These are phyloP conservation scores for Leccinum proximum DNA, from an alignment of 1,284 basidiomycete genomes.

Conservation along the genomic window DNA sequence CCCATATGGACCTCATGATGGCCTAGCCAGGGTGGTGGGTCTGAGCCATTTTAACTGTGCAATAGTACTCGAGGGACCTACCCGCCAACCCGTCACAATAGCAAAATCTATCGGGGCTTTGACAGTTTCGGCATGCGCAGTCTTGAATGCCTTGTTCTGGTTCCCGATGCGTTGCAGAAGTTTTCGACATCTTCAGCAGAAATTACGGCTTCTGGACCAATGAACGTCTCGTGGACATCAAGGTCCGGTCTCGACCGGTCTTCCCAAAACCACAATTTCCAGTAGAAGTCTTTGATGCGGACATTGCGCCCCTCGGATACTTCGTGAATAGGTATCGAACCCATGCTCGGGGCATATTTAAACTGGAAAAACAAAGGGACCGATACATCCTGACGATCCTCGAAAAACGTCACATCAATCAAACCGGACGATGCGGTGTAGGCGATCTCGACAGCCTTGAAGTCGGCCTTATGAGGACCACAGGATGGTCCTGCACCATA, in stretches of 20 bases:
- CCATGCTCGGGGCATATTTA: constrained; percentile 86
- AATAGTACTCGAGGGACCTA: constrained; percentile 39
- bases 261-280: constrained; percentile 95
- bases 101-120: constrained; percentile 98
- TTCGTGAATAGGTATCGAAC: constrained; percentile 94
- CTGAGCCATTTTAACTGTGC: constrained; percentile 13
- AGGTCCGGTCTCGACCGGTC: constrained; percentile 73
- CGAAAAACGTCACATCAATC: constrained; percentile 81
- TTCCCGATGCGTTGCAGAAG: constrained; percentile 94
- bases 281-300: constrained; percentile 96
- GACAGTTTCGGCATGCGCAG: constrained; percentile 62
- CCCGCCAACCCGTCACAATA: constrained; percentile 98
- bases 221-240: constrained; percentile 75
- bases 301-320: constrained; percentile 82
- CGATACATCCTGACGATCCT: constrained; percentile 76
- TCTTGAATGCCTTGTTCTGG: constrained; percentile 89
- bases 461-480: constrained; percentile 68
- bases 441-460: constrained; percentile 83
- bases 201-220: constrained; percentile 82
- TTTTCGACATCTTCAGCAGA: constrained; percentile 75
- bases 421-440: constrained; percentile 52
- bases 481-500: constrained; percentile 83
- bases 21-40: constrained; percentile 48
- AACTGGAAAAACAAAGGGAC: constrained; percentile 86
- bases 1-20: constrained; percentile 97